Evolutionary conservation across 2,329 filamentous ascomycete genomes (phyloP).

Genomic region (Colletotrichum horii): DNA sequence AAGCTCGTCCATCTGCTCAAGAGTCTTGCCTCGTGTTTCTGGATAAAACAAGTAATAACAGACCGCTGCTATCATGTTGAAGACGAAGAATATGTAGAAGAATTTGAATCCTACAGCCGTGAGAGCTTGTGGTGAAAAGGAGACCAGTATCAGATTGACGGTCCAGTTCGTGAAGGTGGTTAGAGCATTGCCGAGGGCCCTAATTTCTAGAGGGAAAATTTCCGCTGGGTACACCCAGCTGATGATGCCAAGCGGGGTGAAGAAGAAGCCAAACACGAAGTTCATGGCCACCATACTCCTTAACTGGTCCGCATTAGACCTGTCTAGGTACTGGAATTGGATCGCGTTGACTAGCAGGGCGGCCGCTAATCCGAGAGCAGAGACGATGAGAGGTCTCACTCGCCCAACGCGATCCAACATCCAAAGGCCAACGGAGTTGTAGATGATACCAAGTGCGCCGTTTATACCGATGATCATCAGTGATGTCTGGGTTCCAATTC

Average conservation of each 20-base stretch:
- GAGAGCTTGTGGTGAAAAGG: slow-evolving; percentile 51
- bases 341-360: slow-evolving; percentile 32
- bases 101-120: slow-evolving; percentile 49
- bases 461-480: slow-evolving; percentile 57
- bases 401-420: slow-evolving; percentile 52
- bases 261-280: slow-evolving; percentile 36
- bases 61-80: slow-evolving; percentile 27
- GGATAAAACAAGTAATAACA: slow-evolving; percentile 33
- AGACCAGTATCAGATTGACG: slow-evolving; percentile 49
- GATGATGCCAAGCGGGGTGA: slow-evolving; percentile 46
- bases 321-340: slow-evolving; percentile 29
- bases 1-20: slow-evolving; percentile 41
- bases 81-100: slow-evolving; percentile 36
- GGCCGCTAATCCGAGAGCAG: slow-evolving; percentile 31
- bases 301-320: slow-evolving; percentile 28
- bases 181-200: slow-evolving; percentile 31
- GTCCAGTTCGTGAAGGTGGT: slow-evolving; percentile 34
- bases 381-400: slow-evolving; percentile 51
- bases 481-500: slow-evolving; percentile 46
- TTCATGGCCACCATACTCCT: slow-evolving; percentile 37
- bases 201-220: slow-evolving; percentile 41
- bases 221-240: slow-evolving; percentile 43
- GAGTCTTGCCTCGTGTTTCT: slow-evolving; percentile 34
- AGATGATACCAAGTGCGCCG: slow-evolving; percentile 52
- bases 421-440: slow-evolving; percentile 50